These are phyloP conservation scores for Haematococcus lacustris DNA, from an alignment of 139 green algal genomes.

Conservation along the genomic window DNA sequence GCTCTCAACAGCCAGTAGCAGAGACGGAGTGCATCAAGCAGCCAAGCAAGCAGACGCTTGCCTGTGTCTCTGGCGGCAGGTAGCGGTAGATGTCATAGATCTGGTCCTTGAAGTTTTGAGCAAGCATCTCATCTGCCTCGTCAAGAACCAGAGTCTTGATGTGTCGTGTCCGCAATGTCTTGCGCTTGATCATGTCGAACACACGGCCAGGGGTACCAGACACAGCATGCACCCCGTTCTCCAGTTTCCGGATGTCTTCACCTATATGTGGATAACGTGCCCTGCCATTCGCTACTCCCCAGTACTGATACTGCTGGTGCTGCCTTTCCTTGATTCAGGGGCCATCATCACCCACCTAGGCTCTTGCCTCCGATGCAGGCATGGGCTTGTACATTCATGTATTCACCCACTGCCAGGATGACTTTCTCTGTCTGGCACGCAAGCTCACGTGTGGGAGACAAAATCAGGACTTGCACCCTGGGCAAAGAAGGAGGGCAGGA, in stretches of 20 bases:
- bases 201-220: slow-evolving; percentile 94
- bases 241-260: slow-evolving; percentile 93
- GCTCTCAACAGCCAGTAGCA: too few relatives aligned
- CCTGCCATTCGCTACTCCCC: too few relatives aligned
- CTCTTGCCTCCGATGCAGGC: slow-evolving; percentile 92
- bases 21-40: too few relatives aligned
- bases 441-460: slow-evolving; percentile 96
- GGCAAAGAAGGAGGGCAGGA: neutral
- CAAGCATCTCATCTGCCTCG: slow-evolving; percentile 98
- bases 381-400: slow-evolving; percentile 88
- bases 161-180: slow-evolving; percentile 45
- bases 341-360: slow-evolving; percentile 60
- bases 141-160: slow-evolving; percentile 68
- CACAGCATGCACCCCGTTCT: slow-evolving; percentile 88
- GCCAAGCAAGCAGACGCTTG: too few relatives aligned
- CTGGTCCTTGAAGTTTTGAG: slow-evolving; percentile 98
- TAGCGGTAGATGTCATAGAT: slow-evolving; percentile 98
- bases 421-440: slow-evolving; percentile 93
- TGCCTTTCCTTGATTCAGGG: too few relatives aligned
- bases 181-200: slow-evolving; percentile 97
- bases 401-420: slow-evolving; percentile 86
- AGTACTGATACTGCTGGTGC: too few relatives aligned
- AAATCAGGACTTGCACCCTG: slow-evolving; percentile 75
- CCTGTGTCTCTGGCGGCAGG: slow-evolving; percentile 37
- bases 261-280: slow-evolving; percentile 47